Percentiles rank a stretch among this genome's conserved stretches.
Evolutionary conservation across 768 basidiomycete species (phyloP).

Genomic region (Termitomyces sp.): DNA sequence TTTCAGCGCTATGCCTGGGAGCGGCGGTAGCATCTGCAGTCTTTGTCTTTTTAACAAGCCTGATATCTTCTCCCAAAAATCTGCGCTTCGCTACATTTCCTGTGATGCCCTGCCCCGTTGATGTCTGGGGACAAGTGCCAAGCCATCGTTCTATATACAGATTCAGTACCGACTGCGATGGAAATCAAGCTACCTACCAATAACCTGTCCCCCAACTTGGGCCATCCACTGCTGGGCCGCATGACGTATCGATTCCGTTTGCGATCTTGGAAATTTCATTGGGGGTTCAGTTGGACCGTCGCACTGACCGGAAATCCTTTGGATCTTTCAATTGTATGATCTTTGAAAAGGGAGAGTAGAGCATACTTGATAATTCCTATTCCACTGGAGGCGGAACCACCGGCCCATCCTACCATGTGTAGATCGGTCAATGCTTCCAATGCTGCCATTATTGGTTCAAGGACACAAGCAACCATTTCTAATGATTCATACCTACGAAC

Average conservation of each 20-base stretch:
- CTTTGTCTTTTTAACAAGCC: background rate
- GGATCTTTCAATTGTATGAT: background rate
- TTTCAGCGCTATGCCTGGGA: background rate
- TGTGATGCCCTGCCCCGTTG: background rate
- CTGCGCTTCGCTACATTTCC: background rate
- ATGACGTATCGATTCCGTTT: background rate
- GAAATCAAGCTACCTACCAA: background rate
- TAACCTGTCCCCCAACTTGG: background rate
- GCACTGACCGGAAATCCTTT: background rate
- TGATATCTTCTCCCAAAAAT: background rate
- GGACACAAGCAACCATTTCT: background rate
- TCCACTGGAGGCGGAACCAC: background rate
- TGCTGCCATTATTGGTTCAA: constrained; percentile 2
- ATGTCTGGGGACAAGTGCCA: background rate
- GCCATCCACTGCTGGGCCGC: constrained; percentile 3
- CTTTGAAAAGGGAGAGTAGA: background rate
- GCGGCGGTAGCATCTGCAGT: background rate
- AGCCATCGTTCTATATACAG: background rate
- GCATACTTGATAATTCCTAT: background rate
- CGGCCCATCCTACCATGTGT: background rate
- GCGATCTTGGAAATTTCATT: background rate
- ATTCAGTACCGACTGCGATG: background rate
- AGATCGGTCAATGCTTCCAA: constrained; percentile 1
- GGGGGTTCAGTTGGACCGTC: background rate
- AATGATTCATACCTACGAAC: background rate